Percentiles rank a stretch among this genome's conserved stretches.
phyloP scores from a whole-genome alignment of 1,284 basidiomycete genomes.

The Fomitopsis schrenkii region DNA sequence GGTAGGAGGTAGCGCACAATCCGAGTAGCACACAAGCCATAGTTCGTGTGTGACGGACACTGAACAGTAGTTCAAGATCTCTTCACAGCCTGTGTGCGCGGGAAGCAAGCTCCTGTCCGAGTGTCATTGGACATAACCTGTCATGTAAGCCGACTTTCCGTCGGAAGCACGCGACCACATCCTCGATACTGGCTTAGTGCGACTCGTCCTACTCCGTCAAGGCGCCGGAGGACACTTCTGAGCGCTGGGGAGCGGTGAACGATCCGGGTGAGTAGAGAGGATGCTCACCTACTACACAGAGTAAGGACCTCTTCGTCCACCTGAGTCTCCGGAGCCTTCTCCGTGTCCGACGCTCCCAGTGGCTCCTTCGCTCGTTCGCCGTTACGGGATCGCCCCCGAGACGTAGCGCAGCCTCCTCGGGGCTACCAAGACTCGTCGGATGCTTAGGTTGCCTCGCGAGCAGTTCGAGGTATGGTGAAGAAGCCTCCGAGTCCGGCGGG shows the following conservation, averaged over 20 bases:
- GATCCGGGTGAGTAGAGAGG: background rate
- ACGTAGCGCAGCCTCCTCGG: constrained; percentile 31
- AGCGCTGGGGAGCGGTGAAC: background rate
- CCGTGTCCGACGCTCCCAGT: constrained; percentile 32
- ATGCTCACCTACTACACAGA: constrained; percentile 46
- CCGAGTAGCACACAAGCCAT: background rate
- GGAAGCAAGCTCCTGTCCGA: background rate
- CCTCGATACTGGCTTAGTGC: background rate
- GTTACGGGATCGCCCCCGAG: constrained; percentile 39
- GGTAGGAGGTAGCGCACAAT: background rate
- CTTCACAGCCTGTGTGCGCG: background rate
- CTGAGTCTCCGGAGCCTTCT: constrained; percentile 39
- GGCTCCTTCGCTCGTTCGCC: constrained; percentile 35
- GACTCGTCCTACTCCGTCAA: too few species aligned
- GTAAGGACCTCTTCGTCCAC: constrained; percentile 34
- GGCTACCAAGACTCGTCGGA: constrained; percentile 29
- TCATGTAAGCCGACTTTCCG: background rate
- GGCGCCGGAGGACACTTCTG: background rate
- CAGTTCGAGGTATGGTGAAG: constrained; percentile 43
- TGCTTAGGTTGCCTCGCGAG: constrained; percentile 42
- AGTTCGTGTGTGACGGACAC: background rate
- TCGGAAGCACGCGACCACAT: background rate
- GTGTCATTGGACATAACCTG: background rate
- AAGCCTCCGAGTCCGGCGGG: constrained; percentile 30
- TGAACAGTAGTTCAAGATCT: background rate